A percentile compares a stretch with the other conserved stretches of the same genome.
Evolutionary conservation across 2,329 filamentous ascomycete species (phyloP).

Genomic region (Nannizzia gypsea): DNA sequence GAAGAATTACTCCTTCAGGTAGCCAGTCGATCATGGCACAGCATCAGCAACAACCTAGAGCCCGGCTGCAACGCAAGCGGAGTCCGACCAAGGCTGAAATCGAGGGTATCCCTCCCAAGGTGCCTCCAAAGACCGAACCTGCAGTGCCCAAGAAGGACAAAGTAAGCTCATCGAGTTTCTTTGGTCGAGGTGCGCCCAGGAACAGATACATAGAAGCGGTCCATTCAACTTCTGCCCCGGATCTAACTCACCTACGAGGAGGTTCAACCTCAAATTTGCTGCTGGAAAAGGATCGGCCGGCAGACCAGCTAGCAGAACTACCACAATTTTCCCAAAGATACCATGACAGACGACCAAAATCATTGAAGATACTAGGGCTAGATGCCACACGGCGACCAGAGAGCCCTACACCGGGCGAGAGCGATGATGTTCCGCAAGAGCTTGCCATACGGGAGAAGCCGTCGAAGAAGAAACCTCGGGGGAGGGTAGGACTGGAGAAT

Average conservation of each 20-base stretch:
- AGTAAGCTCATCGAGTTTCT: not conserved
- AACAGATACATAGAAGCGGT: not conserved
- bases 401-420: not conserved
- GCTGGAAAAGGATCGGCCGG: not conserved
- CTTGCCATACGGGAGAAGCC: not conserved
- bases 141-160: not conserved
- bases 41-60: constrained; percentile 6
- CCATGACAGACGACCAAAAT: not conserved
- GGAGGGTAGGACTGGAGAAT: not conserved
- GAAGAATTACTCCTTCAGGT: not conserved
- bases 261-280: not conserved
- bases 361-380: not conserved
- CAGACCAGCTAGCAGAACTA: not conserved
- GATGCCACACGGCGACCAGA: not conserved
- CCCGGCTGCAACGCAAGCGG: not conserved
- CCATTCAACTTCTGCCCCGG: not conserved
- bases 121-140: not conserved
- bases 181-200: not conserved
- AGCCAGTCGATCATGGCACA: constrained; percentile 5
- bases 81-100: not conserved
- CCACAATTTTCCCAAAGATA: not conserved
- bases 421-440: not conserved
- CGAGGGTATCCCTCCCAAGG: not conserved
- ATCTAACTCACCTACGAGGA: not conserved
- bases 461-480: not conserved